A percentile compares a stretch with the other conserved stretches of the same genome.
Conservation (phyloP, 2,329 filamentous ascomycete species). For the Fusarium setosum region DNA sequence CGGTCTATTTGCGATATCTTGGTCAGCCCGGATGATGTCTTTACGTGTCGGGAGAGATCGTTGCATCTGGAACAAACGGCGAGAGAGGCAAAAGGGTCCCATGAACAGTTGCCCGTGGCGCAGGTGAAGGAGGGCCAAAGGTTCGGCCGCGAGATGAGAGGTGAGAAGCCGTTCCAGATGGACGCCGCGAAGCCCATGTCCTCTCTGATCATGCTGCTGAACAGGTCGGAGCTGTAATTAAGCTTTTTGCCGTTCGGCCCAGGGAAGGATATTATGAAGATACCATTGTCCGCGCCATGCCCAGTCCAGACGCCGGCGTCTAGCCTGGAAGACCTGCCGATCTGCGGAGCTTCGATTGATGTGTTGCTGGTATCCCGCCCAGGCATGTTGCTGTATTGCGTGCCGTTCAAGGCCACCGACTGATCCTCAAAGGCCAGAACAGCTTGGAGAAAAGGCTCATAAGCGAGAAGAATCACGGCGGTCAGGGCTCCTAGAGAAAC, state of each 20-base stretch:
- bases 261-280: no score
- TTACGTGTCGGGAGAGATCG: background rate
- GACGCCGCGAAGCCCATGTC: slow-evolving; percentile 13
- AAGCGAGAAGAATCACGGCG: slow-evolving; percentile 2
- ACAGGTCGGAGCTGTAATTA: background rate
- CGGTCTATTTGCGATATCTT: background rate
- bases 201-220: accelerated
- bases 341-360: background rate
- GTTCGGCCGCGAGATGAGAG: background rate
- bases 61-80: slow-evolving; percentile 8
- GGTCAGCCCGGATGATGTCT: background rate
- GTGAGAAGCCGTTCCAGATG: slow-evolving; percentile 16
- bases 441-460: slow-evolving; percentile 13
- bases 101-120: slow-evolving; percentile 21
- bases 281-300: background rate
- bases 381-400: background rate
- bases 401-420: background rate
- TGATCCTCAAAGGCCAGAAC: slow-evolving; percentile 1
- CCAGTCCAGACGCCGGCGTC: background rate
- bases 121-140: slow-evolving; percentile 6
- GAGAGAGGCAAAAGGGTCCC: slow-evolving; percentile 7
- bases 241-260: background rate
- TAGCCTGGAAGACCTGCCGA: background rate
- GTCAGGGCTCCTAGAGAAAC: background rate
- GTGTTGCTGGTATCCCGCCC: background rate